Evolutionary conservation across 2,329 filamentous ascomycete genomes (phyloP).

Genomic region (Ascochyta koolunga): DNA sequence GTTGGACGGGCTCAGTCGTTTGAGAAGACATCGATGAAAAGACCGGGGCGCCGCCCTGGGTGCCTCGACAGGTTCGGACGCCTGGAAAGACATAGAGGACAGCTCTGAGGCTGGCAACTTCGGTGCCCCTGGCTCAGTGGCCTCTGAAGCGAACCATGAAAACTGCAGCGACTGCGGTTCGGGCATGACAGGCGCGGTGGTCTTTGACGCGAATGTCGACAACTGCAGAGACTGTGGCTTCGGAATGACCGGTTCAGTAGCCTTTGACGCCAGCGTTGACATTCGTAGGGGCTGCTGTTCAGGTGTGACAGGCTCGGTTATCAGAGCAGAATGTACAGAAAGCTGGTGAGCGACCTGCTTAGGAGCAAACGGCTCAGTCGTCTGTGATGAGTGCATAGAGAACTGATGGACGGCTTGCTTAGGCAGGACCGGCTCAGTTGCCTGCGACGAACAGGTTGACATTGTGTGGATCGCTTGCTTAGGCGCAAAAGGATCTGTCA

Average conservation of each 20-base stretch:
- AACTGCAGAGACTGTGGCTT: constrained; percentile 23
- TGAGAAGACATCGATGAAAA: constrained; percentile 28
- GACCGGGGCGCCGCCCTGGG: constrained; percentile 17
- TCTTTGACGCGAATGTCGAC: constrained; percentile 28
- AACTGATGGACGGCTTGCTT: constrained; percentile 13
- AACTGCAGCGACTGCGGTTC: constrained; percentile 17
- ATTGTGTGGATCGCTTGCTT: constrained; percentile 3
- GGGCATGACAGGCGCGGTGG: constrained; percentile 32
- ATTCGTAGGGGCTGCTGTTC: constrained; percentile 23
- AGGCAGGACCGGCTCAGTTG: constrained; percentile 23
- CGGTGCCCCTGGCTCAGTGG: constrained; percentile 31
- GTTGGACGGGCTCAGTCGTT: constrained; percentile 27
- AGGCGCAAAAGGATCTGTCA: constrained; percentile 27
- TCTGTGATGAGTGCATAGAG: constrained; percentile 20
- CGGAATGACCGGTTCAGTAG: constrained; percentile 25
- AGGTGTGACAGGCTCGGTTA: constrained; percentile 27
- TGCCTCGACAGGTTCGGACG: constrained; percentile 32
- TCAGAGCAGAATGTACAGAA: constrained; percentile 23
- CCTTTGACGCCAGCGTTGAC: constrained; percentile 25
- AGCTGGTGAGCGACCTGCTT: constrained; percentile 10
- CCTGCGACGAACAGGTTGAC: constrained; percentile 22
- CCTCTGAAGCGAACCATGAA: constrained; percentile 27
- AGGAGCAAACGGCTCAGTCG: constrained; percentile 9
- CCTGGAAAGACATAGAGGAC: constrained; percentile 25
- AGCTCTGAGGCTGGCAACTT: constrained; percentile 9